phyloP scores from a whole-genome alignment of 495 filamentous ascomycete genomes.

The Filosporella fistucella region DNA sequence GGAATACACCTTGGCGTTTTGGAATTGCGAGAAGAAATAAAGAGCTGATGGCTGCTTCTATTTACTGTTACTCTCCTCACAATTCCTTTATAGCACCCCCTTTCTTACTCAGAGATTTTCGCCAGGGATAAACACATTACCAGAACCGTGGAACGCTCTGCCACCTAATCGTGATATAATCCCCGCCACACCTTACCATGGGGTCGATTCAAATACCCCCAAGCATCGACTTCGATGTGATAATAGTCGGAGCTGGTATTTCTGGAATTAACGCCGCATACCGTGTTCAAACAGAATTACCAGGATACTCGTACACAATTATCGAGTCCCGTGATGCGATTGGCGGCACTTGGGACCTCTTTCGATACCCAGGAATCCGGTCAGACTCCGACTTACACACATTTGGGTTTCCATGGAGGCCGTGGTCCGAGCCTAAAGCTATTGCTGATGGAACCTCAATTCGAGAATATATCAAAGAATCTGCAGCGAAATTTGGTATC shows the following conservation, averaged over 20 bases:
- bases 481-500: slow-evolving; percentile 54
- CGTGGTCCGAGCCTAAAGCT: slow-evolving; percentile 53
- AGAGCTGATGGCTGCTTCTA: too few species aligned
- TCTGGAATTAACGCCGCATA: slow-evolving; percentile 75
- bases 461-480: slow-evolving; percentile 56
- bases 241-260: slow-evolving; percentile 70
- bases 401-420: slow-evolving; percentile 65
- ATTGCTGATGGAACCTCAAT: slow-evolving; percentile 61
- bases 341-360: slow-evolving; percentile 72
- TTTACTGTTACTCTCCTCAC: too few species aligned
- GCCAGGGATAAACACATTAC: too few species aligned
- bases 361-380: slow-evolving; percentile 65
- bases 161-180: too few species aligned
- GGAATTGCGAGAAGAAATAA: too few species aligned
- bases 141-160: too few species aligned
- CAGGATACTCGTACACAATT: slow-evolving; percentile 51
- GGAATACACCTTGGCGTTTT: too few species aligned
- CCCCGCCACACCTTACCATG: too few species aligned
- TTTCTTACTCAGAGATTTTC: too few species aligned
- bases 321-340: slow-evolving; percentile 56
- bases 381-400: slow-evolving; percentile 65
- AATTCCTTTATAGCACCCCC: too few species aligned
- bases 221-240: slow-evolving; percentile 55
- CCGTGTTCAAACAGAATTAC: slow-evolving; percentile 56
- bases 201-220: too few species aligned